phyloP scores from a whole-genome alignment of 2,329 filamentous ascomycete species.

The Aspergillus latus region DNA sequence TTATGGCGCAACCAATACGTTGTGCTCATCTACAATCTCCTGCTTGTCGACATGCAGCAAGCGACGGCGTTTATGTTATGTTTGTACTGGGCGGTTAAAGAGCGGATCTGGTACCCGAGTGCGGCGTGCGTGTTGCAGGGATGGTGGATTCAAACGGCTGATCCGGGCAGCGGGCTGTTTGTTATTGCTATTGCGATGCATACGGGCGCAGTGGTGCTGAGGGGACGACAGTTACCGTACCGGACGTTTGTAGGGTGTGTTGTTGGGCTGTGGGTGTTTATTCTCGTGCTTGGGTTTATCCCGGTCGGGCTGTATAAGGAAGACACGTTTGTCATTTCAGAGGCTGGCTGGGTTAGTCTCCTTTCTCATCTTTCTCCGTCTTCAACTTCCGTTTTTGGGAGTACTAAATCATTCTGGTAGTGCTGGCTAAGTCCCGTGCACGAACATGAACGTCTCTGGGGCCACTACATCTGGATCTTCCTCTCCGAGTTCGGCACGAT shows the following conservation, averaged over 20 bases:
- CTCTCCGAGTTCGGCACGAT: constrained; percentile 54
- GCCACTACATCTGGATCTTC: constrained; percentile 58
- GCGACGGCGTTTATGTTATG: constrained; percentile 47
- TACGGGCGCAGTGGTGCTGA: constrained; percentile 50
- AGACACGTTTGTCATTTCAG: constrained; percentile 48
- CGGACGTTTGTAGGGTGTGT: constrained; percentile 45
- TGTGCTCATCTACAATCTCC: constrained; percentile 53
- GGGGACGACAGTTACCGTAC: constrained; percentile 48
- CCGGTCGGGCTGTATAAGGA: constrained; percentile 45
- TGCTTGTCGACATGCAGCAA: constrained; percentile 52
- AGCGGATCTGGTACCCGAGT: constrained; percentile 45
- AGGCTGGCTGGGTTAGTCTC: constrained; percentile 49
- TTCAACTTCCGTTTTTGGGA: too few relatives aligned
- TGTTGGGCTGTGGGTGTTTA: constrained; percentile 48
- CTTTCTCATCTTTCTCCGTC: neutral
- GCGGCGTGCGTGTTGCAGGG: constrained; percentile 51
- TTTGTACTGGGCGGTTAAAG: constrained; percentile 46
- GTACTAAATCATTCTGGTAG: constrained; percentile 27
- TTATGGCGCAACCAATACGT: constrained; percentile 55
- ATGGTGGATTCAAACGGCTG: constrained; percentile 53
- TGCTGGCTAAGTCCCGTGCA: constrained; percentile 51
- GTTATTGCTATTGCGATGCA: constrained; percentile 55
- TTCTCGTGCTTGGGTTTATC: constrained; percentile 49
- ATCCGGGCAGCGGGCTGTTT: constrained; percentile 53
- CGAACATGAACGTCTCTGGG: constrained; percentile 49